These are phyloP conservation scores for Candida hispaniensis DNA, from an alignment of 805 yeast genomes.

Conservation along the genomic window DNA sequence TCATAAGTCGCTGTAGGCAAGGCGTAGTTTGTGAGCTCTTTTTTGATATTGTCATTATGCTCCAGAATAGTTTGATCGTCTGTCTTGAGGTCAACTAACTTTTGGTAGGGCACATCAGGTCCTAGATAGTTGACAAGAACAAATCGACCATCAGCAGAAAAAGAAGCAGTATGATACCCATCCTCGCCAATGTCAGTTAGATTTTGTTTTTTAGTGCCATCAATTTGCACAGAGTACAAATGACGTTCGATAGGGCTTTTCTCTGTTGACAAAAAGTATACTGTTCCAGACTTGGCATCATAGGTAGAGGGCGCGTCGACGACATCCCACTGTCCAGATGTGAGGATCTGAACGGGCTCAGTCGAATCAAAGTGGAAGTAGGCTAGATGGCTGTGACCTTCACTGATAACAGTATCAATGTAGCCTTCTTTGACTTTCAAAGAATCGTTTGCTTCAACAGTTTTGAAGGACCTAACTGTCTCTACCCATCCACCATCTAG, in stretches of 20 bases:
- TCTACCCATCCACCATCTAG: constrained; percentile 66
- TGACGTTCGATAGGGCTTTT: constrained; percentile 78
- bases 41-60: constrained; percentile 25
- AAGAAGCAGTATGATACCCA: constrained; percentile 62
- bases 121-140: constrained; percentile 64
- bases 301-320: constrained; percentile 52
- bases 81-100: constrained; percentile 45
- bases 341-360: constrained; percentile 44
- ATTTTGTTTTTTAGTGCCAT: constrained; percentile 33
- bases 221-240: constrained; percentile 55
- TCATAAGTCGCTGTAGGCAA: constrained; percentile 48
- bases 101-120: constrained; percentile 72
- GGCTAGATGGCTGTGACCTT: constrained; percentile 64
- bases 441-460: constrained; percentile 41
- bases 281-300: constrained; percentile 37
- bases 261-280: constrained; percentile 63
- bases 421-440: constrained; percentile 54
- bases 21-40: constrained; percentile 32
- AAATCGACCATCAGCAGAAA: constrained; percentile 70
- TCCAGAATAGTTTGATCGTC: constrained; percentile 27
- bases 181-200: constrained; percentile 44
- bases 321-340: constrained; percentile 87
- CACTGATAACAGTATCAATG: constrained; percentile 49
- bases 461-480: constrained; percentile 51
- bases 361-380: constrained; percentile 63